These are phyloP conservation scores for Globisporangium viniferum DNA, from an alignment of 352 stramenopile species.

Conservation along the genomic window DNA sequence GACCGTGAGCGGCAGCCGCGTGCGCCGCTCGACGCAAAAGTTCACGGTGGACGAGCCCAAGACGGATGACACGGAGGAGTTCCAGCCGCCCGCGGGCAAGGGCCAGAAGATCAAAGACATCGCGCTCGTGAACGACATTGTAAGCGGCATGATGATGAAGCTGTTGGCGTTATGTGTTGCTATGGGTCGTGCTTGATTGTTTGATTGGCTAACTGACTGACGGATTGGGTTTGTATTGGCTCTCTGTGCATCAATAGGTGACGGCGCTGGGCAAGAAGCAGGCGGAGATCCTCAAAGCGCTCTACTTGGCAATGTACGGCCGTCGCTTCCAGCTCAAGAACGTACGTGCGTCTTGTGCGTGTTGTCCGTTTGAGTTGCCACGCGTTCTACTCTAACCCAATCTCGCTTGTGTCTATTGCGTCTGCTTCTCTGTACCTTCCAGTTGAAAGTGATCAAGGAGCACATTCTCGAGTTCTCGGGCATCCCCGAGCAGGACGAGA, in stretches of 20 bases:
- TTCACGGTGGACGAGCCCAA: slow-evolving; percentile 54
- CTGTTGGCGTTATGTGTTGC: not conserved
- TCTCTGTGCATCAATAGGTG: slow-evolving; percentile 28
- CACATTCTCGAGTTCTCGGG: slow-evolving; percentile 80
- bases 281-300: slow-evolving; percentile 63
- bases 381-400: not conserved
- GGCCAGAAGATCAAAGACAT: slow-evolving; percentile 70
- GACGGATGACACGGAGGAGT: slow-evolving; percentile 56
- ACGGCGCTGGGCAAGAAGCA: slow-evolving; percentile 71
- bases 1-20: slow-evolving; percentile 37
- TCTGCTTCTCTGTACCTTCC: not conserved
- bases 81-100: slow-evolving; percentile 48
- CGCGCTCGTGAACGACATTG: slow-evolving; percentile 42
- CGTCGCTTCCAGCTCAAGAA: slow-evolving; percentile 80
- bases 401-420: not conserved
- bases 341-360: slow-evolving; percentile 27
- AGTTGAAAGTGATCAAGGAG: slow-evolving; percentile 80
- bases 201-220: not conserved
- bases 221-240: not conserved
- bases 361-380: not conserved
- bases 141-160: slow-evolving; percentile 18
- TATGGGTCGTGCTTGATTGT: too few species aligned
- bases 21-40: slow-evolving; percentile 64
- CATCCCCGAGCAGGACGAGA: slow-evolving; percentile 55
- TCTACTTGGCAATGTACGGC: slow-evolving; percentile 80